These are phyloP conservation scores for Syncephalis fuscata DNA, from an alignment of 371 early-diverging fungal genomes.

Conservation along the genomic window DNA sequence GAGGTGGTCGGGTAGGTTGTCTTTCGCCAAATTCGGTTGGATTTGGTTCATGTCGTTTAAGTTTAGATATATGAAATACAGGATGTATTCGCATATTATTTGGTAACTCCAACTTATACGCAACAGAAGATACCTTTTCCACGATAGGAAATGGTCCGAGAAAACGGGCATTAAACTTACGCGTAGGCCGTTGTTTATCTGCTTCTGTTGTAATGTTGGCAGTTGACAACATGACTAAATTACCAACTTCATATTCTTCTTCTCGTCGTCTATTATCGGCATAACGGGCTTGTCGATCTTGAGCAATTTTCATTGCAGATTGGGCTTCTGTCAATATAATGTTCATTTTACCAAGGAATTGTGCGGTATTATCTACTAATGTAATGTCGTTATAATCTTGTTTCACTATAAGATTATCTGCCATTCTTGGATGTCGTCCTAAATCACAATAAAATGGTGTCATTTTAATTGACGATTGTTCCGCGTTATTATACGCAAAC, in stretches of 20 bases:
- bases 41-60: not conserved
- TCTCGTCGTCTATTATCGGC: not conserved
- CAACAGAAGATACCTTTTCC: not conserved
- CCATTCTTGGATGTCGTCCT: slow-evolving; percentile 1
- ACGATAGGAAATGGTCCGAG: slow-evolving; percentile 1
- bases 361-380: not conserved
- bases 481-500: slow-evolving; percentile 27
- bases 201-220: not conserved
- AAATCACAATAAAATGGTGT: slow-evolving; percentile 14
- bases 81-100: not conserved
- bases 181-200: not conserved
- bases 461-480: slow-evolving; percentile 10
- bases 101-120: slow-evolving; percentile 4
- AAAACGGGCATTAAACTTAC: not conserved
- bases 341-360: not conserved
- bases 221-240: not conserved
- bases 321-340: not conserved
- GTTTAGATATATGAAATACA: slow-evolving; percentile 1
- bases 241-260: not conserved
- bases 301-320: not conserved
- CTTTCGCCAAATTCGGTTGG: not conserved
- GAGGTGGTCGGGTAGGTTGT: not conserved
- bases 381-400: not conserved
- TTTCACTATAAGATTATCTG: too few relatives aligned
- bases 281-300: not conserved